Percentiles rank a stretch among this genome's conserved stretches.
Evolutionary conservation across 768 basidiomycete species (phyloP).

Genomic region (Mycena vulgaris): DNA sequence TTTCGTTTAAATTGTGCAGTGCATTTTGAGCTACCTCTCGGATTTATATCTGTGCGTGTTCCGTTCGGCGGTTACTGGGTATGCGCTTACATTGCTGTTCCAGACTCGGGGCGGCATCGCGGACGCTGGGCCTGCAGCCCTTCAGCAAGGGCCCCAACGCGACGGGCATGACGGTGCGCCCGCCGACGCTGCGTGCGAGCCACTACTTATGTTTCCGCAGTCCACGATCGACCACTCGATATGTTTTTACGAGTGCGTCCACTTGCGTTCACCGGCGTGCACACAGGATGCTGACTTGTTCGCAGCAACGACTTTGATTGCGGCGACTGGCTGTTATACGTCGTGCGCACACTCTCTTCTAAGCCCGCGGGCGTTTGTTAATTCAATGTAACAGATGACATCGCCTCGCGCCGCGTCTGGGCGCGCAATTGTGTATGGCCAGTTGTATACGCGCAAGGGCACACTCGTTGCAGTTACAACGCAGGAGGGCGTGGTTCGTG

Average conservation of each 20-base stretch:
- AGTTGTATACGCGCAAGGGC: slow-evolving; percentile 81
- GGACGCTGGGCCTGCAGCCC: slow-evolving; percentile 68
- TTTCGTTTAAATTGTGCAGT: slow-evolving; percentile 58
- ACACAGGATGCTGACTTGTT: slow-evolving; percentile 19
- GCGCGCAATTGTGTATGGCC: slow-evolving; percentile 78
- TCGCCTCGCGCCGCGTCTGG: slow-evolving; percentile 78
- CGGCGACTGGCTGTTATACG: slow-evolving; percentile 86
- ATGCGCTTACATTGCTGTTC: neutral
- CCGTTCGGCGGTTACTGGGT: neutral
- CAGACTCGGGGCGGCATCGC: slow-evolving; percentile 72
- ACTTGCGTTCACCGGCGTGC: neutral
- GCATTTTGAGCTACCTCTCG: slow-evolving; percentile 85
- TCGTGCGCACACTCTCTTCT: slow-evolving; percentile 62
- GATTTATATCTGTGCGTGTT: slow-evolving; percentile 81
- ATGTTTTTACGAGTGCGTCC: slow-evolving; percentile 80
- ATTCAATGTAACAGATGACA: slow-evolving; percentile 63
- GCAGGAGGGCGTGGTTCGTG: slow-evolving; percentile 86
- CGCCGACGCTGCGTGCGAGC: neutral
- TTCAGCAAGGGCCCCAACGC: slow-evolving; percentile 64
- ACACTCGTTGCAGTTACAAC: slow-evolving; percentile 81
- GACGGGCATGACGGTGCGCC: slow-evolving; percentile 73
- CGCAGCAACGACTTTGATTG: slow-evolving; percentile 81
- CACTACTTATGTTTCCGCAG: neutral
- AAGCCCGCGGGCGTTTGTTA: neutral
- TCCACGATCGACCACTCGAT: slow-evolving; percentile 71